Conservation (phyloP, 805 yeast genomes). For the Blastobotrys peoriensis region DNA sequence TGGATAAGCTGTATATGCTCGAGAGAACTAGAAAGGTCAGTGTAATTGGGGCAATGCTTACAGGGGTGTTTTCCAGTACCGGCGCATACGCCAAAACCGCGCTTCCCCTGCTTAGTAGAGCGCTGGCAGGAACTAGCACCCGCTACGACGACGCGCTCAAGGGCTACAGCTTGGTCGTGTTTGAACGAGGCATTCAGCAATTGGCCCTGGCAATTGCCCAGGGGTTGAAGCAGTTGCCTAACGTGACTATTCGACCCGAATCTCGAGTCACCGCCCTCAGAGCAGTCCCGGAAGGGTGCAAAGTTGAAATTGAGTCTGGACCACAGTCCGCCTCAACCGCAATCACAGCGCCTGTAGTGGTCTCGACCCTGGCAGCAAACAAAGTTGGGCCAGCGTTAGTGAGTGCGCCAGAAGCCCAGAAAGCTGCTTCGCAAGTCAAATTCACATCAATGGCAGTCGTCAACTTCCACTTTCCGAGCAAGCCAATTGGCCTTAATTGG, state of each 20-base stretch:
- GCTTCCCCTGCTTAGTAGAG: conserved; percentile 23
- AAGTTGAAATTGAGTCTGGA: background rate
- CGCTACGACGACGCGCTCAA: conserved; percentile 5
- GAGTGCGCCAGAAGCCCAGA: conserved; percentile 8
- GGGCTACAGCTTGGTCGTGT: conserved; percentile 14
- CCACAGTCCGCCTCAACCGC: too few relatives aligned
- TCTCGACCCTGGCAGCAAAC: conserved; percentile 21
- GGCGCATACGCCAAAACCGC: conserved; percentile 20
- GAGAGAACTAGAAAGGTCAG: conserved; percentile 51
- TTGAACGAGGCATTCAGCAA: conserved; percentile 26
- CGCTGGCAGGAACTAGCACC: conserved; percentile 17
- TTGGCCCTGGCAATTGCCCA: conserved; percentile 22
- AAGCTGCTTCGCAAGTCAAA: conserved; percentile 40
- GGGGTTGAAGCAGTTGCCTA: conserved; percentile 14
- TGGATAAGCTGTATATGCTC: conserved; percentile 48
- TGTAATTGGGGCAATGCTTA: conserved; percentile 40
- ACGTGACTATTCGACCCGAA: conserved; percentile 21
- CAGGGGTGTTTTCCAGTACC: conserved; percentile 29
- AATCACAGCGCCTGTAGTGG: conserved; percentile 8
- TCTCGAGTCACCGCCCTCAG: conserved; percentile 10
- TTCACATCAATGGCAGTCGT: conserved; percentile 57
- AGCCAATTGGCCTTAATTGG: conserved; percentile 45
- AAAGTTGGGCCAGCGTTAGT: conserved; percentile 10
- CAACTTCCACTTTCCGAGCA: conserved; percentile 54
- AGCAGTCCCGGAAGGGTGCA: conserved; percentile 7